Conservation (phyloP, 2,329 filamentous ascomycete genomes). For the Microcyclospora tardicrescens region DNA sequence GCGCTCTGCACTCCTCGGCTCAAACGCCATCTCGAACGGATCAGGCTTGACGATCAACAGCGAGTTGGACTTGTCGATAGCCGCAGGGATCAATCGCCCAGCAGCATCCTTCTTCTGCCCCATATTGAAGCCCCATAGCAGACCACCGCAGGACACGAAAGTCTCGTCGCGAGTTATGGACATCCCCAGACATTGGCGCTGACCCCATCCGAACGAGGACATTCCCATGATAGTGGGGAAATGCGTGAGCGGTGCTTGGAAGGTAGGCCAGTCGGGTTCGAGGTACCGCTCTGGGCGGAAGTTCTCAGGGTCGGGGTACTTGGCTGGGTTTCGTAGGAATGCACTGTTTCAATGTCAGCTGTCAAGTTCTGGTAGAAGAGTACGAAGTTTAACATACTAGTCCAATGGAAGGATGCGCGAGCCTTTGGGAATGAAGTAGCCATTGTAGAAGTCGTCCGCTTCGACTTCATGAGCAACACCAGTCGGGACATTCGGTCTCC, state of each 20-base stretch:
- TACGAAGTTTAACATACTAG: constrained; percentile 28
- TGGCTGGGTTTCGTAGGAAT: constrained; percentile 44
- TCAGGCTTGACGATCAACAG: constrained; percentile 47
- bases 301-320: constrained; percentile 51
- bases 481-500: constrained; percentile 42
- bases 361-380: not conserved
- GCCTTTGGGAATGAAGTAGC: constrained; percentile 40
- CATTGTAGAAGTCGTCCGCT: constrained; percentile 40
- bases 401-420: constrained; percentile 41
- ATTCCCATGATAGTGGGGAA: constrained; percentile 52
- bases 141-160: constrained; percentile 38
- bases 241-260: constrained; percentile 49
- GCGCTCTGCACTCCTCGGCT: constrained; percentile 34
- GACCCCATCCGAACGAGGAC: constrained; percentile 53
- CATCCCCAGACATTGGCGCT: constrained; percentile 49
- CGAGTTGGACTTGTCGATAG: constrained; percentile 39
- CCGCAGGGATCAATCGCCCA: constrained; percentile 23
- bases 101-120: constrained; percentile 30
- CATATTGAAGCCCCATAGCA: constrained; percentile 37
- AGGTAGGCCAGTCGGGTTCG: constrained; percentile 49
- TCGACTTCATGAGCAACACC: constrained; percentile 41
- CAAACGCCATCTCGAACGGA: constrained; percentile 42
- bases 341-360: constrained; percentile 27
- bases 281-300: constrained; percentile 53
- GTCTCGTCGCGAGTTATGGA: constrained; percentile 50